Conservation (phyloP, 192 early-diverging fungal species). For the Backusella tuberculispora region DNA sequence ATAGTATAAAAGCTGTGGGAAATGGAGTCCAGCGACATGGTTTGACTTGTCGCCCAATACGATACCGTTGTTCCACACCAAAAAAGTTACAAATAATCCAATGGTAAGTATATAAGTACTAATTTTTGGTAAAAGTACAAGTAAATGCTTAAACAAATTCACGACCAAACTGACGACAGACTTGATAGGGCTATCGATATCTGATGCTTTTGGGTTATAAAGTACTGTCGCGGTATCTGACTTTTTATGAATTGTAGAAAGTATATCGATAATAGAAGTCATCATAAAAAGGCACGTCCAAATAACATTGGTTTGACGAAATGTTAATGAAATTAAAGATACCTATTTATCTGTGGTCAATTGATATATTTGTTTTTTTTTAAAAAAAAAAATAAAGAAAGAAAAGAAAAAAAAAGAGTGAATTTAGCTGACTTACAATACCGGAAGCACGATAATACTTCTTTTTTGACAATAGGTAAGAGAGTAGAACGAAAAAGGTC, state of each 20-base stretch:
- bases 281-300: constrained; percentile 82
- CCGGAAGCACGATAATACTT: constrained; percentile 56
- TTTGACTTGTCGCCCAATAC: constrained; percentile 88
- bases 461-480: constrained; percentile 60
- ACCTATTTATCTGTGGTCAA: constrained; percentile 22
- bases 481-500: constrained; percentile 74
- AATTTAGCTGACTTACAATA: constrained; percentile 45
- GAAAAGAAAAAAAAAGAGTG: neutral
- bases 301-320: constrained; percentile 93
- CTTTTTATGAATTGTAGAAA: constrained; percentile 17
- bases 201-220: constrained; percentile 29
- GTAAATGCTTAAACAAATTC: constrained; percentile 26
- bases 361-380: neutral
- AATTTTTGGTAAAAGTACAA: constrained; percentile 28
- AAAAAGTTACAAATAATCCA: constrained; percentile 63
- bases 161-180: constrained; percentile 32
- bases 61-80: constrained; percentile 82
- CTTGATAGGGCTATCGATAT: neutral
- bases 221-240: neutral
- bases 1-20: constrained; percentile 91
- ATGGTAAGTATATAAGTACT: constrained; percentile 58
- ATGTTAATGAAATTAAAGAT: constrained; percentile 56
- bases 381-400: neutral
- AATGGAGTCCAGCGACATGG: constrained; percentile 77
- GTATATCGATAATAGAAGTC: constrained; percentile 40